Evolutionary conservation across 2,329 filamentous ascomycete species (phyloP).

Genomic region (Alternaria gansuensis): DNA sequence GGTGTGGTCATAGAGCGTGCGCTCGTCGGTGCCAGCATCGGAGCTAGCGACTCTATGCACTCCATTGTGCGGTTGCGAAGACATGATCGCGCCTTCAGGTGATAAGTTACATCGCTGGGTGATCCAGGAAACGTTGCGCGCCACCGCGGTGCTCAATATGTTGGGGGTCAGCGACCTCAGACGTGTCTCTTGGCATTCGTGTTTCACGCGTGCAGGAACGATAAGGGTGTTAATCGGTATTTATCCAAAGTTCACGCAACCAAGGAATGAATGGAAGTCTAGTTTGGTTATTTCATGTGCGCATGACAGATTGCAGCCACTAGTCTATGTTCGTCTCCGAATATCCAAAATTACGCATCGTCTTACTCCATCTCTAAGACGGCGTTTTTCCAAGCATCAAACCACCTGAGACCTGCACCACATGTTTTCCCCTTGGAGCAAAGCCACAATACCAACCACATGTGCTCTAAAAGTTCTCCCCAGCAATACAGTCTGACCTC

Average conservation of each 20-base stretch:
- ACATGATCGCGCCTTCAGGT: conserved; percentile 32
- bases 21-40: conserved; percentile 42
- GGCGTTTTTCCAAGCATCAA: conserved; percentile 67
- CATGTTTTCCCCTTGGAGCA: conserved; percentile 72
- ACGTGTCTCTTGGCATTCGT: conserved; percentile 19
- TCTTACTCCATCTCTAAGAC: conserved; percentile 61
- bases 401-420: conserved; percentile 69
- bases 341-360: not conserved
- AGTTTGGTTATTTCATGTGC: not conserved
- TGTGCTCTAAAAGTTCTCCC: conserved; percentile 75
- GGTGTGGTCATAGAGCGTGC: conserved; percentile 44
- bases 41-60: conserved; percentile 26
- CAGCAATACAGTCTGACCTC: conserved; percentile 77
- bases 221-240: not conserved
- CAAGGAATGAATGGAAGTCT: not conserved
- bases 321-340: not conserved
- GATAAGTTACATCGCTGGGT: conserved; percentile 27
- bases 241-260: not conserved
- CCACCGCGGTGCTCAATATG: conserved; percentile 9
- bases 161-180: conserved; percentile 22
- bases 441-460: conserved; percentile 78
- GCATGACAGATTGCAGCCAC: not conserved
- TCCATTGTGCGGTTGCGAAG: conserved; percentile 29
- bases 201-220: conserved; percentile 16
- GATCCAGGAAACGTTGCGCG: conserved; percentile 15